Conservation (phyloP, 345 rosid species). For the Boechera retrofracta region DNA sequence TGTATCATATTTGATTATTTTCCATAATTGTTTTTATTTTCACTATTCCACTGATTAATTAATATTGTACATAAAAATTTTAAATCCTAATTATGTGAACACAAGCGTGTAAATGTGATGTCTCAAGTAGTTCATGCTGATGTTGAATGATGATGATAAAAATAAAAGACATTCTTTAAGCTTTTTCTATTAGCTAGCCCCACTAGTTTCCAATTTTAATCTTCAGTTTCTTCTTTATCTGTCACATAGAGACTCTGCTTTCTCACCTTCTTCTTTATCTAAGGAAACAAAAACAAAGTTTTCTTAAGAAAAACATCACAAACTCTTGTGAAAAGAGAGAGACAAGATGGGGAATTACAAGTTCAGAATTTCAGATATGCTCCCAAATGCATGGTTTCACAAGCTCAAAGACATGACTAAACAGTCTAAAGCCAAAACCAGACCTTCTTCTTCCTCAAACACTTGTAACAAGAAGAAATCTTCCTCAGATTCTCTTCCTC, state of each 20-base stretch:
- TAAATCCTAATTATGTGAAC: not conserved
- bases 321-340: constrained; percentile 24
- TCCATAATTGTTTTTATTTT: not conserved
- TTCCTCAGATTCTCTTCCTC: constrained; percentile 35
- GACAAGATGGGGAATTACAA: constrained; percentile 63
- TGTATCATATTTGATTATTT: not conserved
- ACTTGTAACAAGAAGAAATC: constrained; percentile 32
- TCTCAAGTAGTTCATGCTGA: constrained; percentile 34
- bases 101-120: constrained; percentile 39
- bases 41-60: not conserved
- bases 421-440: constrained; percentile 32
- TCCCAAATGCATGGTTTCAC: constrained; percentile 81
- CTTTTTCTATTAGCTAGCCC: constrained; percentile 18
- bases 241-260: constrained; percentile 25
- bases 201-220: constrained; percentile 9
- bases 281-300: constrained; percentile 6
- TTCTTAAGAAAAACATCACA: constrained; percentile 12
- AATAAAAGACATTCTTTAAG: constrained; percentile 35
- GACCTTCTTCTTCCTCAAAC: constrained; percentile 34
- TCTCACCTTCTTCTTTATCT: constrained; percentile 1
- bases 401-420: constrained; percentile 71
- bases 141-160: constrained; percentile 30
- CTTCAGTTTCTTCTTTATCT: constrained; percentile 26
- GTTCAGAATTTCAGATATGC: constrained; percentile 67
- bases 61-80: not conserved